Evolutionary conservation across 2,329 filamentous ascomycete genomes (phyloP), one percentile per base, ranked within the genome.

Genomic region (Phaeophleospora eucalypticola): DNA sequence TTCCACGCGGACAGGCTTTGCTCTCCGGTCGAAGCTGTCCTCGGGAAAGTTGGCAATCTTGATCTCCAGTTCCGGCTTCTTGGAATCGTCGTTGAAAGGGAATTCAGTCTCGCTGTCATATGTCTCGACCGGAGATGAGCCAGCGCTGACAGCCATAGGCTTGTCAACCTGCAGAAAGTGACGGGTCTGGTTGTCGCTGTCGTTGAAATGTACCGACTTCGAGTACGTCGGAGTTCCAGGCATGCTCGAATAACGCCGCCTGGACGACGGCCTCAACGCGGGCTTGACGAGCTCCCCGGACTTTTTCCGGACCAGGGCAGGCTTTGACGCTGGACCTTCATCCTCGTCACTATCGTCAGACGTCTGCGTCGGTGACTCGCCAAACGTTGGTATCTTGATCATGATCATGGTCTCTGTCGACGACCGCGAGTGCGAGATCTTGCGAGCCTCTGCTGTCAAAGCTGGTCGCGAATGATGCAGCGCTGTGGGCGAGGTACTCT

Each of bases 131-230:
- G 93, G 93, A 1, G 93, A 97, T 0, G 91, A 91, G 14, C 89
- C 86, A 43, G 90, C 90, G 67, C 91, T 97, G 65, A 98, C 93
- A 41, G 93, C 93, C n/a, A 95, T 83, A 2, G 93, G 93, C 46
- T 88, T 82, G 64, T 98, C 93, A 4, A 96, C 84, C 65, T 96
- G 89, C 17, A 96, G 75, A 68, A 98, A 98, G 66, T 97, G 93
- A 24, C 93, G 82, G 33, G 97, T 91, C 60, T 97, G 91, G 70
- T 97, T 93, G 33, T 97, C 81, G 63, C 95, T 88, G 19, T 91
- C 88, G 69, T 97, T 93, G 65, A 98, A 98, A 69, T 98, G 93
- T n/a, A 98, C 93, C 10, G 87, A 89, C 69, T 98, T 98, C 58
- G 86, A 86, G 65, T 91, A 97, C 7, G 91, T 93, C 0, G 93